Conservation (phyloP, 257 asterid genomes). For the Fraxinus anomala region DNA sequence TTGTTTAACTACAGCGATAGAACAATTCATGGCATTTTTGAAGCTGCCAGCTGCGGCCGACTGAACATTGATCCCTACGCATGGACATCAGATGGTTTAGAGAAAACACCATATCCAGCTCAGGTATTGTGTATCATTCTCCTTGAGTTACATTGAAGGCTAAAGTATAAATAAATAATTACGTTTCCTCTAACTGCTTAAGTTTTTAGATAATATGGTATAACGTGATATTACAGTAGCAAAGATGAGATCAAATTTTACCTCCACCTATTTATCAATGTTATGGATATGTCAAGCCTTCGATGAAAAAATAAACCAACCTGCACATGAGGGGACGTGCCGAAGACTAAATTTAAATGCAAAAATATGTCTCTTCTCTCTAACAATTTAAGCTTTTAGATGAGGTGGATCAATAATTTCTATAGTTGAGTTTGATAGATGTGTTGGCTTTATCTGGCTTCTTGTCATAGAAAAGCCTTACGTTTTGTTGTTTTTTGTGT, state of each 20-base stretch:
- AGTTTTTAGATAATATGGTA: not conserved
- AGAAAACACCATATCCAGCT: slow-evolving; percentile 69
- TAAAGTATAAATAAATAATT: not conserved
- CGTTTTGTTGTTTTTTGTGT: not conserved
- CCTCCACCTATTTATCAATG: not conserved
- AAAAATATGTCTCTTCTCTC: not conserved
- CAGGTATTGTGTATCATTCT: slow-evolving; percentile 53
- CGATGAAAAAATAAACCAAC: not conserved
- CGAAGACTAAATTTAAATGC: not conserved
- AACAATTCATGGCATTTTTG: slow-evolving; percentile 71
- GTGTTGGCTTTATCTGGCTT: not conserved
- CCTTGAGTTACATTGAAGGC: slow-evolving; percentile 17
- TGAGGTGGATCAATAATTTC: not conserved
- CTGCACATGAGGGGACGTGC: not conserved
- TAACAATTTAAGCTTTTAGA: not conserved
- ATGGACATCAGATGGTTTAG: slow-evolving; percentile 79
- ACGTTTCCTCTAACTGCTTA: not conserved
- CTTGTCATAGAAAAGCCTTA: slow-evolving; percentile 17
- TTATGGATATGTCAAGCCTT: not conserved
- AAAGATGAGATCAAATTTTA: not conserved
- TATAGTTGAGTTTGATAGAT: not conserved
- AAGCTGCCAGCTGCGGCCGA: slow-evolving; percentile 81
- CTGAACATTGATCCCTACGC: slow-evolving; percentile 78
- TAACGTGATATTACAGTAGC: too few species aligned
- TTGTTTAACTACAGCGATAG: slow-evolving; percentile 68